Evolutionary conservation across 2,329 filamentous ascomycete genomes (phyloP).

Genomic region (Aspergillus intermedius): DNA sequence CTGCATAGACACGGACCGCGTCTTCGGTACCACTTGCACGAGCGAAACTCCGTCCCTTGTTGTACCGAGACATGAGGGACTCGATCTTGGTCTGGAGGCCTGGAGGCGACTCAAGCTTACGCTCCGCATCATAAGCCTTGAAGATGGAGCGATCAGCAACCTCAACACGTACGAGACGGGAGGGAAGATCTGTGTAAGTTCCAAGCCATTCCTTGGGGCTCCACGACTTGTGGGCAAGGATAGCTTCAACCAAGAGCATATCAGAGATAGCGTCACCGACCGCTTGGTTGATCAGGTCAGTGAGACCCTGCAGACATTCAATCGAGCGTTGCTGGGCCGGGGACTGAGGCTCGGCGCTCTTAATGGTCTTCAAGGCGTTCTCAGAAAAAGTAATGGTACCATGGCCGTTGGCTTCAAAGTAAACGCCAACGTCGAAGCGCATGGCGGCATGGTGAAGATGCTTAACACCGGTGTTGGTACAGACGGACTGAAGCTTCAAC

Average conservation of each 20-base stretch:
- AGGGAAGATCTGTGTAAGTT: constrained; percentile 90
- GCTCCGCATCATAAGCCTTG: constrained; percentile 85
- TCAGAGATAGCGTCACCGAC: constrained; percentile 95
- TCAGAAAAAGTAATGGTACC: constrained; percentile 92
- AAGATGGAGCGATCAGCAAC: constrained; percentile 84
- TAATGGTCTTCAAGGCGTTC: constrained; percentile 71
- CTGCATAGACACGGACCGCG: constrained; percentile 90
- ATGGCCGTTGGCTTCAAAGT: constrained; percentile 98
- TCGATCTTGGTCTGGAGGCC: constrained; percentile 84
- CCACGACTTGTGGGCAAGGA: constrained; percentile 93
- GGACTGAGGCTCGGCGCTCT: constrained; percentile 73
- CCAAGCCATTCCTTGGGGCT: constrained; percentile 81
- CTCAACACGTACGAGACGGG: constrained; percentile 87
- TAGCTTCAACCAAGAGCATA: constrained; percentile 90
- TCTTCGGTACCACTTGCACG: constrained; percentile 94
- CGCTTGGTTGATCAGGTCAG: constrained; percentile 94
- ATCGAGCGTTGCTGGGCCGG: constrained; percentile 87
- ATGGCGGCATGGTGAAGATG: constrained; percentile 95
- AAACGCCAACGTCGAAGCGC: constrained; percentile 91
- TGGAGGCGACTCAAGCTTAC: constrained; percentile 70
- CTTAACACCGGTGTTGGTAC: constrained; percentile 94
- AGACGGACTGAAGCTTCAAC: constrained; percentile 81
- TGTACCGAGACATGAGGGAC: constrained; percentile 80
- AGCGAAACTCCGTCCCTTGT: constrained; percentile 81
- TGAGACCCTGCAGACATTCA: constrained; percentile 73